phyloP scores from a whole-genome alignment of 805 yeast species.

The Nematodospora valgi region DNA sequence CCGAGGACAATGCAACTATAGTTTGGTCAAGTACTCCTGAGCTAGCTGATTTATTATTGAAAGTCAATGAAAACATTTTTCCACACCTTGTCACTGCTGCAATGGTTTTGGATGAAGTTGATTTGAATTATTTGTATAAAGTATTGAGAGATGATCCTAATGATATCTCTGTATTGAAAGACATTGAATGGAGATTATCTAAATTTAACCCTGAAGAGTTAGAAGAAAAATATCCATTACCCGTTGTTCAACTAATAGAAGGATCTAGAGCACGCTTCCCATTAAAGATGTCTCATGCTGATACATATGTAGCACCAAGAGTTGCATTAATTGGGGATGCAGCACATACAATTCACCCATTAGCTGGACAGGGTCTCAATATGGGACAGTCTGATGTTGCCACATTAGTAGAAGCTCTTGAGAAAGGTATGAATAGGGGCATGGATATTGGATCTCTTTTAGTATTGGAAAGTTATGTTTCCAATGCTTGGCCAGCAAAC shows the following conservation, averaged over 20 bases:
- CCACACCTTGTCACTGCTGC: conserved; percentile 80
- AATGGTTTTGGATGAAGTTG: conserved; percentile 72
- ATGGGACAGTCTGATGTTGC: conserved; percentile 96
- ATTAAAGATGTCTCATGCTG: conserved; percentile 83
- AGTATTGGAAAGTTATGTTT: conserved; percentile 83
- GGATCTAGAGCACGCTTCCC: conserved; percentile 86
- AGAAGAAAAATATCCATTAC: conserved; percentile 65
- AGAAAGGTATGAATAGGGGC: conserved; percentile 70
- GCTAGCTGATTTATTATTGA: conserved; percentile 58
- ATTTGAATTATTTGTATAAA: conserved; percentile 66
- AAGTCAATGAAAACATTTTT: conserved; percentile 60
- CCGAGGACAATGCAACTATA: conserved; percentile 80
- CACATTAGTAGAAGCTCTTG: conserved; percentile 64
- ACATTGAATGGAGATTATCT: conserved; percentile 68
- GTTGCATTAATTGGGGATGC: conserved; percentile 97
- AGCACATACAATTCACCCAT: conserved; percentile 95
- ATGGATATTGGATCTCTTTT: conserved; percentile 81
- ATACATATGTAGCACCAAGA: conserved; percentile 77
- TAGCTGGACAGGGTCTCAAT: conserved; percentile 96
- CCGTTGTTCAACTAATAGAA: conserved; percentile 53
- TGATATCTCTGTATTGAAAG: conserved; percentile 54
- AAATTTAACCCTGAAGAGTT: conserved; percentile 40
- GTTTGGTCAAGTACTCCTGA: conserved; percentile 92
- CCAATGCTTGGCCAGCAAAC: conserved; percentile 76
- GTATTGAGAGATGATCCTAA: conserved; percentile 33